A percentile compares a stretch with the other conserved stretches of the same genome.
These are phyloP conservation scores for Lachancea waltii DNA, from an alignment of 805 yeast genomes.

Conservation along the genomic window DNA sequence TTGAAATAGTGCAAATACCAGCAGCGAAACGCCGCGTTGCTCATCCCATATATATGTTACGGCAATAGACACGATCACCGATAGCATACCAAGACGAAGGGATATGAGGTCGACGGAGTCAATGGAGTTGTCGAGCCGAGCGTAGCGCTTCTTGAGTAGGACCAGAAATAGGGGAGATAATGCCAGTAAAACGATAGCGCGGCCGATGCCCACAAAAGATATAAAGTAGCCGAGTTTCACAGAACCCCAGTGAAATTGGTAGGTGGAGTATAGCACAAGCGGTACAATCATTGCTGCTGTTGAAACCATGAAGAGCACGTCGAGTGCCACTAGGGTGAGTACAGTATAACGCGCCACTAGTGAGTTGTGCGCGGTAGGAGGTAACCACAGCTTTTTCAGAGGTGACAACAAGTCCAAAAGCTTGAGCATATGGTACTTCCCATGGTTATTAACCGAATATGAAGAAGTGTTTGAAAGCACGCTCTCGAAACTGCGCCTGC, in stretches of 20 bases:
- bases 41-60: conserved; percentile 28
- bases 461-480: conserved; percentile 25
- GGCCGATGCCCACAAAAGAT: conserved; percentile 44
- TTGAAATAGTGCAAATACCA: conserved; percentile 34
- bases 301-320: conserved; percentile 37
- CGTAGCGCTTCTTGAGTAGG: conserved; percentile 33
- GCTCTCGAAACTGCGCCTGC: conserved; percentile 28
- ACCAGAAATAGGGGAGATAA: conserved; percentile 45
- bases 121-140: conserved; percentile 36
- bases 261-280: conserved; percentile 47
- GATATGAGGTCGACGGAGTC: conserved; percentile 47
- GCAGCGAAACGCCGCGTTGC: conserved; percentile 17
- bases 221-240: conserved; percentile 50
- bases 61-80: conserved; percentile 36
- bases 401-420: conserved; percentile 38
- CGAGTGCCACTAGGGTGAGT: conserved; percentile 43
- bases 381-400: conserved; percentile 46
- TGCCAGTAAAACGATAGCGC: conserved; percentile 43
- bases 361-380: conserved; percentile 28
- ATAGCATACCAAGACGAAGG: conserved; percentile 27
- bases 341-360: conserved; percentile 40
- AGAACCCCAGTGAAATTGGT: conserved; percentile 47
- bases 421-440: conserved; percentile 13
- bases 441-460: conserved; percentile 11
- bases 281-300: conserved; percentile 39